A percentile compares a stretch with the other conserved stretches of the same genome.
phyloP scores from a whole-genome alignment of 2,329 filamentous ascomycete species.

The Polytolypa hystricis region DNA sequence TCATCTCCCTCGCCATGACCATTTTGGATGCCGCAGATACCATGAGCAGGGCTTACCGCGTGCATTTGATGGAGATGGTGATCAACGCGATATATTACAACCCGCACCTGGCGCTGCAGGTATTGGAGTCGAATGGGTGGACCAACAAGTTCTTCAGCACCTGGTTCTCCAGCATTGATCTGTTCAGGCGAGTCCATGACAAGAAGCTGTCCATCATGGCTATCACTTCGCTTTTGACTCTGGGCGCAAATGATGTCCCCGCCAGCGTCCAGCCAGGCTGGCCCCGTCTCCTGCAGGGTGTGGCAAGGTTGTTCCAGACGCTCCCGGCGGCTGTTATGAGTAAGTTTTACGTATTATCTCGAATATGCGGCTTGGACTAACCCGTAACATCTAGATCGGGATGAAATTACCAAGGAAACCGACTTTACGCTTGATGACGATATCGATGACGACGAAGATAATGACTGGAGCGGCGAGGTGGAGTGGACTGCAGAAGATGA shows the following conservation, averaged over 20 bases:
- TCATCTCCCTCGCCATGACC: slow-evolving; percentile 80
- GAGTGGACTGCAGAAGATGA: slow-evolving; percentile 56
- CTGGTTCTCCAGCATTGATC: slow-evolving; percentile 95
- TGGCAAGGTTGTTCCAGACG: slow-evolving; percentile 84
- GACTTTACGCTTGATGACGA: slow-evolving; percentile 70
- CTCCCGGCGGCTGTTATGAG: slow-evolving; percentile 78
- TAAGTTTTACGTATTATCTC: too few species aligned
- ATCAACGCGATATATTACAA: slow-evolving; percentile 99
- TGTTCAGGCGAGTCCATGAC: slow-evolving; percentile 88
- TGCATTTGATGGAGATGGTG: slow-evolving; percentile 97
- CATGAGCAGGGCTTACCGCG: slow-evolving; percentile 85
- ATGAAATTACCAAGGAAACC: slow-evolving; percentile 82
- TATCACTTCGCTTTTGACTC: slow-evolving; percentile 71
- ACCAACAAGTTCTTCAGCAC: slow-evolving; percentile 98
- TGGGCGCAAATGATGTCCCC: slow-evolving; percentile 73
- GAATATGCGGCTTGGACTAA: too few species aligned
- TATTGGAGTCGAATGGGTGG: slow-evolving; percentile 86
- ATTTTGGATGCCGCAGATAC: slow-evolving; percentile 62
- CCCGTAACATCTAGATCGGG: slow-evolving; percentile 68
- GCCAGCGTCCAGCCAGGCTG: slow-evolving; percentile 89
- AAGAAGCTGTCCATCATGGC: slow-evolving; percentile 97
- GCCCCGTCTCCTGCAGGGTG: slow-evolving; percentile 80
- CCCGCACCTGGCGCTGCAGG: slow-evolving; percentile 68
- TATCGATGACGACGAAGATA: slow-evolving; percentile 61
- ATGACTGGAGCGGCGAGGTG: slow-evolving; percentile 68